Base-by-base conservation (phyloP, 768 basidiomycete genomes). In the Lentinula sp. region DNA sequence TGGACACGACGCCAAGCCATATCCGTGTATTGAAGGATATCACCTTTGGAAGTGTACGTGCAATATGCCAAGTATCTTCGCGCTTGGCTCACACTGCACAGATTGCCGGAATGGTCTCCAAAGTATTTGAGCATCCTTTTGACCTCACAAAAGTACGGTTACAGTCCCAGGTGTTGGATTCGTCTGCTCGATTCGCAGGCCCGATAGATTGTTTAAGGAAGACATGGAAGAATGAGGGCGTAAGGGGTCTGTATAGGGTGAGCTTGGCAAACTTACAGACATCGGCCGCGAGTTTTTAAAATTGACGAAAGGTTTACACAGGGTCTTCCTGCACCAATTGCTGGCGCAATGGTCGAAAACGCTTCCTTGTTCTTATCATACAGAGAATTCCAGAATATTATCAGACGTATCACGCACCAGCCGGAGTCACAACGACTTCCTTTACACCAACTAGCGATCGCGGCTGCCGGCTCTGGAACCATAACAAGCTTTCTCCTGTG, bases 261-360 rank as follows among this genome's bases (percentile, higher is more conserved):
- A 59, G 89, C 77, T 15, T 31, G 11, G 9, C 37, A 34, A 23
- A 42, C 54, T 48, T 21, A 8, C 16, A 23, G 28, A 5, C n/a
- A 39, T 34, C n/a, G 51, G 11, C n/a, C 21, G 31, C 51, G 21
- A 18, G 43, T 32, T 31, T 18, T 45, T 37, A 15, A 9, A 35
- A 15, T 11, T 55, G 58, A 5, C 42, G 62, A 18, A 65, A 8
- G 35, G 21, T 9, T 42, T 40, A 43, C 18, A 8, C 61, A 95
- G 95, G 96, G 96, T 15, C 78, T 98, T 3, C 93, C 95, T n/a
- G 92, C 93, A 45, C 96, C 96, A 0, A 79, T 99, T 34, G 85
- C 89, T 0, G 96, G 94, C 4, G 92, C 96, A 31, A 96, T 96
- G 86, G 87, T 84, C 1, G 95, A 98, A 73, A 98, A 95, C 64